Evolutionary conservation across 192 early-diverging fungal species (phyloP), one percentile per base, ranked within the genome.

Genomic region (Coemansia sp.): DNA sequence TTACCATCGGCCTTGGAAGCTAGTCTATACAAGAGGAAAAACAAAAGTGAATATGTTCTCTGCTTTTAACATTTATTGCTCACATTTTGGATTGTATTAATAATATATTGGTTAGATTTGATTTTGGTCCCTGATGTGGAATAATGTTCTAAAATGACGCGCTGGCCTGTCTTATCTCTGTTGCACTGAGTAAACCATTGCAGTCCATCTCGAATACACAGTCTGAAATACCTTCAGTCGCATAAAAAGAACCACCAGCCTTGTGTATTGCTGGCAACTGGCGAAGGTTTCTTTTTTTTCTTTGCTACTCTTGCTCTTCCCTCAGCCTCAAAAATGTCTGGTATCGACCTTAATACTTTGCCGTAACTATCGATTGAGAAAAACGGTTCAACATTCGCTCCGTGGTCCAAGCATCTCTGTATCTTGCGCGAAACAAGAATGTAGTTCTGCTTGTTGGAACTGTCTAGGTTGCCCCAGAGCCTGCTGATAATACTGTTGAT

Each of bases 401-500:
- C 22, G 32, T 32, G 32, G 50, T 71, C 48, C 14, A 77, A 48
- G 12, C 46, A 37, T 1, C 7, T 43, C 46, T 77, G 75, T 6
- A 72, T 48, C 5, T 44, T 14, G 12, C 51, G 61, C 1, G 69
- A 71, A 14, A 50, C 13, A 9, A 22, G n/a, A 19, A 12, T 48
- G 44, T 68, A 77, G n/a, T 1, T 14, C 0, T 39, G 14, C 13
- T 65, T 71, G 12, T 71, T 11, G 1, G n/a, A n/a, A 5, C 5
- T 13, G 13, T 45, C 45, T 17, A 68, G 42, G 3, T 8, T 54
- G 19, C 19, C 32, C 69, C 69, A 71, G 8, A 12, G 16, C 5
- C 5, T 16, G 37, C 46, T 63, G 0, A 72, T 72, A 19, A 50
- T 46, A 4, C 56, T 44, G 53, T 59, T 68, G 3, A 77, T 77